phyloP scores from a whole-genome alignment of 495 filamentous ascomycete species.

The Thermochaetoides thermophila region DNA sequence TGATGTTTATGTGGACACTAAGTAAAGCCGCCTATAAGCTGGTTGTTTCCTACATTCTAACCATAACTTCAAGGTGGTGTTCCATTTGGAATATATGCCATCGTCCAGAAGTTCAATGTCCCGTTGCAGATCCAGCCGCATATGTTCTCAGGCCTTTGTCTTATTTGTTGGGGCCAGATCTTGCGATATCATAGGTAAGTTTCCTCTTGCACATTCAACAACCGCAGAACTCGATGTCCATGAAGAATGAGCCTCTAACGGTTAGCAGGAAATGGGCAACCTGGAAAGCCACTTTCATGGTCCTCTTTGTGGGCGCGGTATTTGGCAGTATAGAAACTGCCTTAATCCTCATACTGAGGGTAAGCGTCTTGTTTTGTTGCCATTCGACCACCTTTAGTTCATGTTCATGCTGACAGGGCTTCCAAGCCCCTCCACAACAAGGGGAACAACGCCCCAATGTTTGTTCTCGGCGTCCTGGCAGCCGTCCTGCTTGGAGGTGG shows the following conservation, averaged over 20 bases:
- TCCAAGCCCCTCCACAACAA: slow-evolving; percentile 35
- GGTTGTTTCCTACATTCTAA: too few relatives aligned
- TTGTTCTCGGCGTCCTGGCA: slow-evolving; percentile 47
- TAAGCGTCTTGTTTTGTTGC: slow-evolving; percentile 18
- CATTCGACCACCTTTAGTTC: background rate
- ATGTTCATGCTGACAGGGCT: slow-evolving; percentile 3
- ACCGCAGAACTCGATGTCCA: too few relatives aligned
- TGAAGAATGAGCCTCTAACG: too few relatives aligned
- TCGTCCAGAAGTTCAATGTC: slow-evolving; percentile 53
- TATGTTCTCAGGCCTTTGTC: slow-evolving; percentile 46
- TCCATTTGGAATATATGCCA: slow-evolving; percentile 30
- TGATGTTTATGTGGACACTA: slow-evolving; percentile 64
- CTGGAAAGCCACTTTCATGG: slow-evolving; percentile 35
- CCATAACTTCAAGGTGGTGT: slow-evolving; percentile 24
- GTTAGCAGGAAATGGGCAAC: slow-evolving; percentile 33
- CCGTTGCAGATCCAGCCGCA: slow-evolving; percentile 64
- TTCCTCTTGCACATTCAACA: too few relatives aligned
- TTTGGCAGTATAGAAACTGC: slow-evolving; percentile 47
- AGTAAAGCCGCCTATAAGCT: too few relatives aligned
- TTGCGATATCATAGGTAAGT: slow-evolving; percentile 48
- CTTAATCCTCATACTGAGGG: slow-evolving; percentile 48
- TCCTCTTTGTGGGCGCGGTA: slow-evolving; percentile 20
- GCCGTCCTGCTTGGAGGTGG: slow-evolving; percentile 60
- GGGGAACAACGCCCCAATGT: slow-evolving; percentile 36
- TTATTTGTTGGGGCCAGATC: slow-evolving; percentile 53